Conservation (phyloP, 2,329 filamentous ascomycete species). For the Lasiodiplodia citricola region DNA sequence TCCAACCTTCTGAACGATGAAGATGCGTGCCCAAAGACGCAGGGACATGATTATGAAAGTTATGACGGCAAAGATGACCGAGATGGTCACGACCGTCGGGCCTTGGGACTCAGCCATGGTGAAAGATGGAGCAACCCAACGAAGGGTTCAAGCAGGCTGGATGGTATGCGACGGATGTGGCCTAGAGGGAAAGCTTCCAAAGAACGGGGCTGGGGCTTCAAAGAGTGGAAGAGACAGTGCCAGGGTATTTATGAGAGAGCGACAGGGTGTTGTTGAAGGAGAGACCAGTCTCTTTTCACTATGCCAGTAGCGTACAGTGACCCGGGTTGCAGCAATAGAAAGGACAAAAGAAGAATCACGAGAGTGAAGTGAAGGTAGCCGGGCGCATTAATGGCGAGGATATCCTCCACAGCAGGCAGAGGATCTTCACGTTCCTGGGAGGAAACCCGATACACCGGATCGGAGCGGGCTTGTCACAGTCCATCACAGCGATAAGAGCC, state of each 20-base stretch:
- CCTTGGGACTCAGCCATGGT: conserved; percentile 25
- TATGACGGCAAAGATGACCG: conserved; percentile 46
- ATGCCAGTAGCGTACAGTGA: conserved; percentile 9
- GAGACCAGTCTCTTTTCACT: background rate
- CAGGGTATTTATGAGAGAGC: conserved; percentile 10
- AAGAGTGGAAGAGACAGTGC: conserved; percentile 5
- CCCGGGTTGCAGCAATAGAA: conserved; percentile 4
- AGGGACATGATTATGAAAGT: conserved; percentile 46
- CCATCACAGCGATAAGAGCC: conserved; percentile 17
- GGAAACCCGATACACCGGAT: conserved; percentile 9
- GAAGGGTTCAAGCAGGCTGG: conserved; percentile 13
- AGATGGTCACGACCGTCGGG: conserved; percentile 38
- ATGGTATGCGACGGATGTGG: background rate
- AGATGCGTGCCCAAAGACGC: conserved; percentile 48
- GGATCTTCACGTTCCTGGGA: conserved; percentile 21
- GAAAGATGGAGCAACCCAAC: conserved; percentile 6
- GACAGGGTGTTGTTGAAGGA: conserved; percentile 1
- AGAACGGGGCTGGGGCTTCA: background rate
- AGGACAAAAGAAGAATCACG: conserved; percentile 11
- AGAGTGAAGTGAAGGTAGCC: background rate
- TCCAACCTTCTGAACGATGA: conserved; percentile 42
- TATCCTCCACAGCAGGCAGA: conserved; percentile 12
- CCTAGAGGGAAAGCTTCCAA: background rate
- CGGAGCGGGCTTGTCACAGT: conserved; percentile 17
- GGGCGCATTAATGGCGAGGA: conserved; percentile 11